Conservation (phyloP, 2,329 filamentous ascomycete species). For the Helotiales sp. region DNA sequence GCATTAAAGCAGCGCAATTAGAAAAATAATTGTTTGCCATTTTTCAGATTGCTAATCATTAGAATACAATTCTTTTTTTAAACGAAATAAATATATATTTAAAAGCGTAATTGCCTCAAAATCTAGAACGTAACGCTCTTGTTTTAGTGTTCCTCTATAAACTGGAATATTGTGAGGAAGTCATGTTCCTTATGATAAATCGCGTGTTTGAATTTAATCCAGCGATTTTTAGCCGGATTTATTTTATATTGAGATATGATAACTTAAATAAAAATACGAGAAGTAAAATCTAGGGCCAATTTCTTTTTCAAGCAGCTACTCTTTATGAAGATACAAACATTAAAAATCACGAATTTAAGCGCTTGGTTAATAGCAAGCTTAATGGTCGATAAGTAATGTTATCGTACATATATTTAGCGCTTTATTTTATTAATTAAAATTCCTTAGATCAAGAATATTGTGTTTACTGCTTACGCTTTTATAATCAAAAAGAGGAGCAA, state of each 20-base stretch:
- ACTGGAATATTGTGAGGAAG: conserved; percentile 47
- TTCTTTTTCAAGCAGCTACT: background rate
- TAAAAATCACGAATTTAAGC: background rate
- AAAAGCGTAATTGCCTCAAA: conserved; percentile 5
- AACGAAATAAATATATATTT: conserved; percentile 31
- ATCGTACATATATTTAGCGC: background rate
- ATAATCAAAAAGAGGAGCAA: background rate
- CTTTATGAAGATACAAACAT: background rate
- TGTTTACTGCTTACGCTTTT: background rate
- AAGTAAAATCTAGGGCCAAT: background rate
- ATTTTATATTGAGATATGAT: background rate
- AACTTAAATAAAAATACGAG: background rate
- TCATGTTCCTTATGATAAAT: conserved; percentile 47
- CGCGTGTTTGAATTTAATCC: background rate
- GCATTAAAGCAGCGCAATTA: background rate
- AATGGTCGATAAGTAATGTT: background rate
- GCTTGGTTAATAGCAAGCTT: background rate
- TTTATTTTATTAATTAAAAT: background rate
- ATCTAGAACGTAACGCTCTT: conserved; percentile 20
- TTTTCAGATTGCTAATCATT: conserved; percentile 51
- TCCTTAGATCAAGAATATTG: background rate
- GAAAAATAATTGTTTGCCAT: conserved; percentile 50
- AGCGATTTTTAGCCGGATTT: background rate
- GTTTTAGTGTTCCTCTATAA: conserved; percentile 44
- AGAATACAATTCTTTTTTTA: conserved; percentile 28